Base-by-base conservation (phyloP, 2,329 filamentous ascomycete species). In the Aschersonia sp. region DNA sequence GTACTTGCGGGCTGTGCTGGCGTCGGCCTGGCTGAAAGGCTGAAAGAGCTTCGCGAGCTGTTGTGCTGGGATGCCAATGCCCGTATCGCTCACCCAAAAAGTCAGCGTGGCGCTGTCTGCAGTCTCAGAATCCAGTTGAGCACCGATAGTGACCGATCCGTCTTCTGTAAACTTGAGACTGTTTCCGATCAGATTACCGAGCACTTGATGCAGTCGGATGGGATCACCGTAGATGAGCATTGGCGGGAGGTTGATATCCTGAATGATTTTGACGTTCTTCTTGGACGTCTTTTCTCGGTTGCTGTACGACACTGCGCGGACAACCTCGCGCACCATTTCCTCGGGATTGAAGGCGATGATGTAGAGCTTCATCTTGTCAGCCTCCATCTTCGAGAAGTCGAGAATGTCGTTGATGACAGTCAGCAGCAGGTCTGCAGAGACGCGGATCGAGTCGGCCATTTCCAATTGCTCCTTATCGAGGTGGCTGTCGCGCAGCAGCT, bases 321-420 rank as follows among this genome's bases (percentile, higher is more conserved):
- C 77, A 9, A 83, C 78, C 57, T 83, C 79, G 4, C 76, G 72
- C 39, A 83, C 72, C 74, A 82, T 80, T 58, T 81, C 78, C 54
- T 77, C 73, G 0, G 79, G 77, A 53, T 80, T 82, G 63, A 83
- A 83, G 6, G 78, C 77, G 47, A 80, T 81, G 50, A 81, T 74
- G 59, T 86, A 86, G 1, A 89, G 76, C 60, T 92, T 87, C 69
- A 94, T 81, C 61, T 87, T 83, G 55, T 89, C 86, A 3, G 85
- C 87, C 61, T 94, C 87, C 68, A 92, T 87, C 63, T 94, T 94
- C 31, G 88, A 95, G 60, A 95, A 94, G 64, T 97, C 90, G 5
- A 96, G 71, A 47, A 96, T 95, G 59, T 97, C 90, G 59, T 96
- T 96, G 67, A 96, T 96, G 44, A 96, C 87, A 0, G 88, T 92